Evolutionary conservation across 2,329 filamentous ascomycete genomes (phyloP).

Genomic region (Graphilbum ipis-grandicollis): DNA sequence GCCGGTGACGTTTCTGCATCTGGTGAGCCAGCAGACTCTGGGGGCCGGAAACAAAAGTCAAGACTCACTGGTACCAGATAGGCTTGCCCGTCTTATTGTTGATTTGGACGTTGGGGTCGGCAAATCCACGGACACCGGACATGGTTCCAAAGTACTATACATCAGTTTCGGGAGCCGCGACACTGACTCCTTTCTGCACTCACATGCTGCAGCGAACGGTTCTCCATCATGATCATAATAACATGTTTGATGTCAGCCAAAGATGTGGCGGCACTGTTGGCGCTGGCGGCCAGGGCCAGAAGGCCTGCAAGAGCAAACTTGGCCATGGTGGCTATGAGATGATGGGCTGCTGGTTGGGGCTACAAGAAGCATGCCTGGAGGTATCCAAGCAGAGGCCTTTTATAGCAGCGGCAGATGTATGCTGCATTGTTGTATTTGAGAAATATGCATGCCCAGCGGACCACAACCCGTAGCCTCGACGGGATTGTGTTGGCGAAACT

Average conservation of each 20-base stretch:
- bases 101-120: constrained; percentile 33
- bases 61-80: constrained; percentile 30
- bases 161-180: too few species aligned
- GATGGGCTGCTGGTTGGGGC: not conserved
- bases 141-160: constrained; percentile 34
- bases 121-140: constrained; percentile 35
- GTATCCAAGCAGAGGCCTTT: too few species aligned
- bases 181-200: not conserved
- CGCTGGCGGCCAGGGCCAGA: constrained; percentile 9
- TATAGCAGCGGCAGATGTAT: too few species aligned
- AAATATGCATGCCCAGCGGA: too few species aligned
- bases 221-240: constrained; percentile 38
- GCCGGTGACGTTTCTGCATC: constrained; percentile 16
- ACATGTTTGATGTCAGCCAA: constrained; percentile 36
- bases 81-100: constrained; percentile 24
- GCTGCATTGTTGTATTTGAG: too few species aligned
- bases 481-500: too few species aligned
- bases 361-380: too few species aligned
- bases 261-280: constrained; percentile 17
- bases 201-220: constrained; percentile 17
- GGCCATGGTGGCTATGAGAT: constrained; percentile 6
- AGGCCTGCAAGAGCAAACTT: constrained; percentile 3
- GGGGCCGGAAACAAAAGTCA: not conserved
- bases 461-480: too few species aligned
- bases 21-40: not conserved